Conservation (phyloP, 2,329 filamentous ascomycete genomes). For the Tolypocladium tropicale region DNA sequence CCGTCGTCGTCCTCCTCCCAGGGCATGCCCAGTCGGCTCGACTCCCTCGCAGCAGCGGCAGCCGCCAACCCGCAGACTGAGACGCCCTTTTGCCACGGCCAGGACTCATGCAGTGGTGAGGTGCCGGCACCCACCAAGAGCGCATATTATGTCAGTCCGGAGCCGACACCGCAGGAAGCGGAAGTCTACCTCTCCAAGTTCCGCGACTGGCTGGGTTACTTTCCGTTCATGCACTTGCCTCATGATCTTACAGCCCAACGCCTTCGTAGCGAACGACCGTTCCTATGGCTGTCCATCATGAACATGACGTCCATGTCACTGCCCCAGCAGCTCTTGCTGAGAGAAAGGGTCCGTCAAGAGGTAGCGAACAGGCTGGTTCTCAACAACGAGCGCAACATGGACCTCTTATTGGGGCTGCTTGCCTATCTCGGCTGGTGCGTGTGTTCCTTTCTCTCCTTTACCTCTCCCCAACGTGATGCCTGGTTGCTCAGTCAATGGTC, state of each 20-base stretch:
- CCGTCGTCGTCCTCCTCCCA: slow-evolving; percentile 5
- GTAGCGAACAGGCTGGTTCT: slow-evolving; percentile 36
- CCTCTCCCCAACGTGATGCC: neutral
- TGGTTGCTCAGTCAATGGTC: neutral
- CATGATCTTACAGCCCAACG: slow-evolving; percentile 22
- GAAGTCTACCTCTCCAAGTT: slow-evolving; percentile 31
- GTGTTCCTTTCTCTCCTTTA: no score
- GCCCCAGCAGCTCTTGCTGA: slow-evolving; percentile 26
- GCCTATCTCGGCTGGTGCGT: slow-evolving; percentile 6
- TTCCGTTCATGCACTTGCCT: slow-evolving; percentile 34
- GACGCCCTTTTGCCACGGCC: neutral
- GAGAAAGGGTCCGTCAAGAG: slow-evolving; percentile 30
- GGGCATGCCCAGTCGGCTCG: slow-evolving; percentile 18
- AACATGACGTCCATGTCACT: slow-evolving; percentile 32
- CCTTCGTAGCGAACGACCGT: slow-evolving; percentile 32
- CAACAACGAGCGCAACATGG: slow-evolving; percentile 37
- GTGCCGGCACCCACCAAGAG: neutral
- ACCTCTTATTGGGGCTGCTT: slow-evolving; percentile 41
- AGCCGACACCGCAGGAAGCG: slow-evolving; percentile 24
- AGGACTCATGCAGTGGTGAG: neutral
- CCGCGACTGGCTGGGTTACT: slow-evolving; percentile 27
- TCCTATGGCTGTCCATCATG: slow-evolving; percentile 40
- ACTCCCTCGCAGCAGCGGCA: slow-evolving; percentile 25
- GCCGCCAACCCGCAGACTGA: slow-evolving; percentile 7
- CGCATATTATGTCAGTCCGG: slow-evolving; percentile 9